phyloP scores from a whole-genome alignment of 139 green algal genomes.

The Coelastrella sp. region DNA sequence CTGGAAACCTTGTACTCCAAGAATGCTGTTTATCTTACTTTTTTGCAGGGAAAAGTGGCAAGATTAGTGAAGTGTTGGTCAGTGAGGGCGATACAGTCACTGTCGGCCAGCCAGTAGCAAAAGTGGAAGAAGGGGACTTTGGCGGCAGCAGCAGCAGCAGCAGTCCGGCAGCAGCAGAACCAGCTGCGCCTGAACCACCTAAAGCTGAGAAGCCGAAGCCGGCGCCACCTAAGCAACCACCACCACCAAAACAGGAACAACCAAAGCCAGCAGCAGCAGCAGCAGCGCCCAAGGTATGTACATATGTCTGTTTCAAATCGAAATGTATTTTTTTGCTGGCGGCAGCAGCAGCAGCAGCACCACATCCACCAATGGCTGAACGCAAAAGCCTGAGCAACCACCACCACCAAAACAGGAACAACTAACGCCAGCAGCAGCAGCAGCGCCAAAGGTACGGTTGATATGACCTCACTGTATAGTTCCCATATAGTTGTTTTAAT shows the following conservation, averaged over 20 bases:
- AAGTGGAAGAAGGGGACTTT: conserved; percentile 72
- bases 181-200: conserved; percentile 50
- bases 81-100: conserved; percentile 89
- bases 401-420: too few species aligned
- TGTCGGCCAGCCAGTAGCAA: conserved; percentile 88
- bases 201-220: conserved; percentile 37
- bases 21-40: conserved; percentile 41
- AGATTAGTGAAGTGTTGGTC: conserved; percentile 76
- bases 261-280: conserved; percentile 36
- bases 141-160: conserved; percentile 53
- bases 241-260: conserved; percentile 38
- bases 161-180: not conserved
- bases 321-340: not conserved
- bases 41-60: conserved; percentile 53
- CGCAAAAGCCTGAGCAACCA: not conserved
- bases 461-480: not conserved
- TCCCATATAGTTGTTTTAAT: not conserved
- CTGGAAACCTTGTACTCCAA: not conserved
- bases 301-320: not conserved
- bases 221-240: conserved; percentile 45
- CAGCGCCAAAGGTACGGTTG: not conserved
- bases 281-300: conserved; percentile 7
- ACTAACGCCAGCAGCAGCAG: not conserved
- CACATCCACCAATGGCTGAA: not conserved
- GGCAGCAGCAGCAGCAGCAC: too few species aligned